Conservation (phyloP, 192 early-diverging fungal genomes). For the Coemansia nantahalensis region DNA sequence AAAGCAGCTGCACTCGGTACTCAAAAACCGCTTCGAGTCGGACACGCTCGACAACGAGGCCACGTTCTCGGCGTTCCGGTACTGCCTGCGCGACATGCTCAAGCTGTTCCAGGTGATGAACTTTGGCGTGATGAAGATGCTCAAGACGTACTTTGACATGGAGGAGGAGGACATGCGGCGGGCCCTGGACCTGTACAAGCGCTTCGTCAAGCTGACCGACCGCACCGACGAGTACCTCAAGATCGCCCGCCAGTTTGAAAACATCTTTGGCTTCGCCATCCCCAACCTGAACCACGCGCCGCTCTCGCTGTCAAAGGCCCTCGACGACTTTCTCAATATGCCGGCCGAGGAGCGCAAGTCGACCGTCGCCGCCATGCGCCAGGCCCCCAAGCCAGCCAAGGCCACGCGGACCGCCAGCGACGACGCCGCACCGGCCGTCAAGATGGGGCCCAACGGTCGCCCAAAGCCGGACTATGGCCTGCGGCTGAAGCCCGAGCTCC, state of each 20-base stretch:
- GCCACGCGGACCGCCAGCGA: not conserved
- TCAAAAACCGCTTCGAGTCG: constrained; percentile 53
- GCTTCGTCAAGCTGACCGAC: constrained; percentile 55
- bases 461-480: constrained; percentile 46
- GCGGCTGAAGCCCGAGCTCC: constrained; percentile 44
- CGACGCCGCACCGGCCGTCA: not conserved
- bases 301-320: constrained; percentile 48
- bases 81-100: constrained; percentile 54
- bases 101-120: constrained; percentile 59
- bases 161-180: constrained; percentile 51
- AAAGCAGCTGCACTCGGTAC: constrained; percentile 51
- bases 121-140: constrained; percentile 57
- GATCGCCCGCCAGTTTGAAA: constrained; percentile 48
- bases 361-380: constrained; percentile 31
- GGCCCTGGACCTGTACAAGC: constrained; percentile 53
- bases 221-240: constrained; percentile 51
- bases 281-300: constrained; percentile 54
- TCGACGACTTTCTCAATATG: constrained; percentile 54
- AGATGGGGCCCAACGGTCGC: constrained; percentile 13
- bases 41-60: constrained; percentile 55
- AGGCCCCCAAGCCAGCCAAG: constrained; percentile 15
- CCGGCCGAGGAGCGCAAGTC: constrained; percentile 28
- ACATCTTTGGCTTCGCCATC: constrained; percentile 51
- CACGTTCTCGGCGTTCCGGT: constrained; percentile 52
- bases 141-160: constrained; percentile 57